Evolutionary conservation across 805 yeast species (phyloP).

Genomic region (Yarrowia hollandica): DNA sequence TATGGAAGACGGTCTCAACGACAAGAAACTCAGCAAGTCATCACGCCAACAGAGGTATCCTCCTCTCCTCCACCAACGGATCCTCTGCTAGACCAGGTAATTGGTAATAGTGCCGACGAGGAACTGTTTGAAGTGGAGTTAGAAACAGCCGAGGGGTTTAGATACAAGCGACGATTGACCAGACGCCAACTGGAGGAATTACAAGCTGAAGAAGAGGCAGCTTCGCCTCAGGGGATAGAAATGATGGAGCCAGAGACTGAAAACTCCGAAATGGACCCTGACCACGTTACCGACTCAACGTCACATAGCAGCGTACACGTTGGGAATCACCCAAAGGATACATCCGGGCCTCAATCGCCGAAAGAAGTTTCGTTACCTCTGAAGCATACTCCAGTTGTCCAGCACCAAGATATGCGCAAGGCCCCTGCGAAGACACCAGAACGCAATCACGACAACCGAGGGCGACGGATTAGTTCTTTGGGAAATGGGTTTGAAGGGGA

Average conservation of each 20-base stretch:
- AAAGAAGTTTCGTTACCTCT: conserved; percentile 3
- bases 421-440: conserved; percentile 12
- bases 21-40: conserved; percentile 8
- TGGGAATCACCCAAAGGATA: background rate
- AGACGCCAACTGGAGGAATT: conserved; percentile 11
- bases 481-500: conserved; percentile 64
- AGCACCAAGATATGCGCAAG: background rate
- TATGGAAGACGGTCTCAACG: background rate
- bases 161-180: background rate
- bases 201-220: conserved; percentile 2
- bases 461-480: conserved; percentile 69
- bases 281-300: conserved; percentile 1
- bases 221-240: background rate
- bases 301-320: conserved; percentile 11
- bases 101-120: background rate
- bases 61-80: conserved; percentile 5
- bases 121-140: conserved; percentile 26
- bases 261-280: conserved; percentile 17
- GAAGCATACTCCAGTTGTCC: background rate
- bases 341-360: background rate
- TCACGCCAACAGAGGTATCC: conserved; percentile 14
- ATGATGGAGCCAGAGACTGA: conserved; percentile 18
- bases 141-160: conserved; percentile 22
- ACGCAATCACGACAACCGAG: conserved; percentile 48
- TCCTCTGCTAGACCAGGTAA: background rate